phyloP scores from a whole-genome alignment of 176 grass and related monocot genomes.

The Triticum aestivum region DNA sequence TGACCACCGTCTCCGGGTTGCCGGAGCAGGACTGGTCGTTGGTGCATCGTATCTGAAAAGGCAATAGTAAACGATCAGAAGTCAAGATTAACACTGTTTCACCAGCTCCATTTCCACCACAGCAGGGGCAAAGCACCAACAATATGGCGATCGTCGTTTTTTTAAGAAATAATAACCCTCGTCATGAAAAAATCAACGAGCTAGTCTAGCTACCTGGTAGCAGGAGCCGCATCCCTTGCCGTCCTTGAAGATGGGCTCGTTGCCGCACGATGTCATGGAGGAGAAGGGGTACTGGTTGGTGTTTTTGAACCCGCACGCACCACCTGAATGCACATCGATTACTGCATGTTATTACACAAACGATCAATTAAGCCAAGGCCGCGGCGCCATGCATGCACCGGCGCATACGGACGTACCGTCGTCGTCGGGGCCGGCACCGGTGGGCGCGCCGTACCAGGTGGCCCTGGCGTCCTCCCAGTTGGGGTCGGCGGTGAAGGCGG shows the following conservation, averaged over 20 bases:
- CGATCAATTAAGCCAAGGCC: background rate
- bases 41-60: slow-evolving; percentile 48
- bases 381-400: too few relatives aligned
- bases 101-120: background rate
- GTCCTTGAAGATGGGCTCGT: slow-evolving; percentile 49
- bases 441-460: slow-evolving; percentile 73
- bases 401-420: slow-evolving; percentile 27
- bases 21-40: slow-evolving; percentile 52
- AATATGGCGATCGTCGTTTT: too few relatives aligned
- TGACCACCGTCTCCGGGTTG: slow-evolving; percentile 56
- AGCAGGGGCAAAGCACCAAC: background rate
- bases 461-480: slow-evolving; percentile 50
- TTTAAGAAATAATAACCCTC: background rate
- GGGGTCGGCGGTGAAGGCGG: slow-evolving; percentile 43
- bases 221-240: slow-evolving; percentile 73
- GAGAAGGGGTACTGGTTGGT: slow-evolving; percentile 46
- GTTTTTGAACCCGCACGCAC: slow-evolving; percentile 64
- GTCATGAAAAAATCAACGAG: background rate
- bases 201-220: slow-evolving; percentile 41
- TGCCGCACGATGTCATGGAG: slow-evolving; percentile 64
- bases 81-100: background rate
- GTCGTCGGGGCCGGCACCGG: slow-evolving; percentile 59
- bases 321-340: slow-evolving; percentile 31
- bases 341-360: background rate
- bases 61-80: background rate